Conservation (phyloP, 768 basidiomycete genomes). For the Pulveroboletus sp. region DNA sequence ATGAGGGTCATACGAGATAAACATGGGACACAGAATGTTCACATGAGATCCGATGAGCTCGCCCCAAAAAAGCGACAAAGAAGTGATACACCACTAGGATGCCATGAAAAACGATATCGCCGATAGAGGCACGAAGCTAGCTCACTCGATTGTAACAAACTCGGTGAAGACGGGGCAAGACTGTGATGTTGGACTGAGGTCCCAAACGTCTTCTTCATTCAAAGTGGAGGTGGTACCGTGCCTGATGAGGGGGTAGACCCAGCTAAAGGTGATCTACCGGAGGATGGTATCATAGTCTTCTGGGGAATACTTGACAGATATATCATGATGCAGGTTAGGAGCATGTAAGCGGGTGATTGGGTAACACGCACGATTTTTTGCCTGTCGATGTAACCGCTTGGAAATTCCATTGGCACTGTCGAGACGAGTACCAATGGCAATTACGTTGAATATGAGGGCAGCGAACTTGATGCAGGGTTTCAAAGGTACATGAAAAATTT, state of each 20-base stretch:
- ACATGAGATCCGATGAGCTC: slow-evolving; percentile 47
- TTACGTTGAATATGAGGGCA: slow-evolving; percentile 40
- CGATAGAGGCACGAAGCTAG: background rate
- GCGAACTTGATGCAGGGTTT: slow-evolving; percentile 31
- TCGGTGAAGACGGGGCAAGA: slow-evolving; percentile 61
- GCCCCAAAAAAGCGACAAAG: slow-evolving; percentile 42
- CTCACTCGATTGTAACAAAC: slow-evolving; percentile 34
- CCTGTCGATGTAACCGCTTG: slow-evolving; percentile 47
- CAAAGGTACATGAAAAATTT: slow-evolving; percentile 41
- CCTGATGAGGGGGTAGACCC: slow-evolving; percentile 66
- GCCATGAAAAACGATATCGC: background rate
- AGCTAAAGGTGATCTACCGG: slow-evolving; percentile 70
- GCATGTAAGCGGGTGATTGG: background rate
- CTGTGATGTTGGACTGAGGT: slow-evolving; percentile 64
- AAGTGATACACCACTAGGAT: slow-evolving; percentile 30
- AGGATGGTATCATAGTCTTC: slow-evolving; percentile 77
- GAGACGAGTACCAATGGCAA: slow-evolving; percentile 45
- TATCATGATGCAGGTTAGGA: background rate
- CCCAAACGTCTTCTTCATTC: slow-evolving; percentile 70
- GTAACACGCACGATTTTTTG: slow-evolving; percentile 59
- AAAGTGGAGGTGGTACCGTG: slow-evolving; percentile 52
- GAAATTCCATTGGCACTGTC: slow-evolving; percentile 64
- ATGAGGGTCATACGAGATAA: background rate
- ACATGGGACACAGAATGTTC: background rate
- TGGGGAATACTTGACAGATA: slow-evolving; percentile 35